Evolutionary conservation across 2,329 filamentous ascomycete genomes (phyloP).

Genomic region (Phaeophleospora eucalypticola): DNA sequence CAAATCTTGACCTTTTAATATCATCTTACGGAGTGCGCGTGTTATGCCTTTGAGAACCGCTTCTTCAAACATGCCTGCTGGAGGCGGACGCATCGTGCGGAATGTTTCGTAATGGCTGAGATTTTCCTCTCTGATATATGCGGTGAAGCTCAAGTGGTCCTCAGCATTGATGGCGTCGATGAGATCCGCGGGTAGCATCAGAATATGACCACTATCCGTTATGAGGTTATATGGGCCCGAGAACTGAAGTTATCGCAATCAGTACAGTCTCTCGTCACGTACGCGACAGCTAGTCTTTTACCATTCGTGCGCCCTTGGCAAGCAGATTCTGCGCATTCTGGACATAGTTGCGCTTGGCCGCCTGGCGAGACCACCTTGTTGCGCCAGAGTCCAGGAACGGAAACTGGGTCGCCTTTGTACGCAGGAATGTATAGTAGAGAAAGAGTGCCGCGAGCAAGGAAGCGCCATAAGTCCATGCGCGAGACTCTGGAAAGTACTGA

Average conservation of each 20-base stretch:
- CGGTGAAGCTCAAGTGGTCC: background rate
- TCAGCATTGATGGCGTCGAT: constrained; percentile 9
- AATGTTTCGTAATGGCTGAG: constrained; percentile 9
- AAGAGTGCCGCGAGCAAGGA: too few relatives aligned
- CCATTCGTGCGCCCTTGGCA: background rate
- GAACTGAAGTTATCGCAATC: constrained; percentile 1
- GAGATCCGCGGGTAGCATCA: constrained; percentile 9
- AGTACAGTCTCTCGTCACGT: background rate
- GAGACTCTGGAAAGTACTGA: too few relatives aligned
- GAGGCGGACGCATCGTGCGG: constrained; percentile 2
- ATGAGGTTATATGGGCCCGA: constrained; percentile 7
- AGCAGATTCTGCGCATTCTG: constrained; percentile 3
- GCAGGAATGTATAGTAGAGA: too few relatives aligned
- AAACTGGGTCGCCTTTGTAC: too few relatives aligned
- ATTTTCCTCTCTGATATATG: constrained; percentile 1
- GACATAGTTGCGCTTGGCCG: constrained; percentile 1
- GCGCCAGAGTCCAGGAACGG: too few relatives aligned
- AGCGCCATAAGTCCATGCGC: too few relatives aligned
- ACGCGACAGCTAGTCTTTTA: background rate
- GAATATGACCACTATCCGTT: constrained; percentile 3
- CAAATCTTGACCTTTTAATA: too few relatives aligned
- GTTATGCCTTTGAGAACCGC: constrained; percentile 16
- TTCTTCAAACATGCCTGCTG: constrained; percentile 11
- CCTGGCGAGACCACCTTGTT: too few relatives aligned
- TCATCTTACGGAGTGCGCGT: constrained; percentile 8